phyloP scores from a whole-genome alignment of 768 basidiomycete genomes.

The Gelatoporia subvermispora region DNA sequence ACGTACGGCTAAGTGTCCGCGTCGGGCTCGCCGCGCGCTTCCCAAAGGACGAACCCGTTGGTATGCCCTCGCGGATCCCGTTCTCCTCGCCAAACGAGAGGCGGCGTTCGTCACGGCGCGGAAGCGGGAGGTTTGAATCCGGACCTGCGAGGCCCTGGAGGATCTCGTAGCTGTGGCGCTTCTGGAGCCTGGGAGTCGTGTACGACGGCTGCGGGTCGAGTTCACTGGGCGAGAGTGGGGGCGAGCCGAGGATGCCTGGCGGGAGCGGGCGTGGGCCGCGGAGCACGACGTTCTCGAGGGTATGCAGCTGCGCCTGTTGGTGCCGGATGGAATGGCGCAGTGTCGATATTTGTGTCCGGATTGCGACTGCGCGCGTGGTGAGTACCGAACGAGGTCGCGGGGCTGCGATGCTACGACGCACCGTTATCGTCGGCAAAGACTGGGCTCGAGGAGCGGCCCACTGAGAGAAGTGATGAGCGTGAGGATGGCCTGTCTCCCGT shows the following conservation, averaged over 20 bases:
- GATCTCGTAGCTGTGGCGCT: conserved; percentile 69
- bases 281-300: conserved; percentile 63
- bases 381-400: background rate
- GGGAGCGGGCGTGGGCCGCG: conserved; percentile 61
- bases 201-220: conserved; percentile 7
- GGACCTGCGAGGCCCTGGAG: conserved; percentile 69
- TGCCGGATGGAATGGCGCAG: conserved; percentile 80
- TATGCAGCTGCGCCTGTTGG: conserved; percentile 74
- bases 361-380: conserved; percentile 44
- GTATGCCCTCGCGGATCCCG: conserved; percentile 72
- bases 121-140: conserved; percentile 70
- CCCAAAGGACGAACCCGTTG: conserved; percentile 38
- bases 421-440: conserved; percentile 57
- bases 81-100: conserved; percentile 37
- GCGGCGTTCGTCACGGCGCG: conserved; percentile 43
- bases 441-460: conserved; percentile 50
- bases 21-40: conserved; percentile 70
- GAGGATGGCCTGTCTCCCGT: conserved; percentile 45
- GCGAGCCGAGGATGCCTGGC: conserved; percentile 32
- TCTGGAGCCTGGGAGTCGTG: conserved; percentile 37
- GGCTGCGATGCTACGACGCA: conserved; percentile 33
- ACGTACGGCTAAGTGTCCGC: conserved; percentile 75
- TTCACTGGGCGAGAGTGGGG: conserved; percentile 34
- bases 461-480: conserved; percentile 40
- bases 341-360: conserved; percentile 76